Base-by-base conservation (phyloP, 2,329 filamentous ascomycete species). In the Aspergillus proliferans region DNA sequence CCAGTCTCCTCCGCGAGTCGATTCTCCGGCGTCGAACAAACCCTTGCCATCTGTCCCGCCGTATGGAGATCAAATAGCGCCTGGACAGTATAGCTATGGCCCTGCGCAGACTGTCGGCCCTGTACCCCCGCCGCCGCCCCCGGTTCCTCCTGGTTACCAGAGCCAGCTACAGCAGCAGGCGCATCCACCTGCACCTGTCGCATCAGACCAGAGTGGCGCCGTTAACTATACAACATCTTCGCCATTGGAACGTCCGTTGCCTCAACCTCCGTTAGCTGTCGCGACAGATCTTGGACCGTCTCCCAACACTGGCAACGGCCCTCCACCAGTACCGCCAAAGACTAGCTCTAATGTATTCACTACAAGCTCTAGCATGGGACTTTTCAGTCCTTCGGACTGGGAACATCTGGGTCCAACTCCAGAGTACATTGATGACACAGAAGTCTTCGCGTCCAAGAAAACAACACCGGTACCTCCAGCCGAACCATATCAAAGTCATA, bases 331-430 rank as follows among this genome's bases (percentile, higher is more conserved):
- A 15, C 56, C 61, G 21, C 60, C 59, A 15, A 57, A 58, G 36
- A 56, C 56, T 10, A 57, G 55, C 34, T 47, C 58, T n/a, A 54
- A 52, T 45, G 30, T 52, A 14, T 48, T 57, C 15, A 47, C 55
- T 12, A 50, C 59, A n/a, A 52, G 58, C 43, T 71, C 72, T 39
- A 69, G 68, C 10, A 54, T 76, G 30, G 71, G 72, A 1, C 56
- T 57, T 40, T 71, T 71, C 3, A 65, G 67, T 1, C 74, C 73
- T 4, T 76, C 74, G 3, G 74, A 75, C 50, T 76, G 73, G 74
- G 73, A 76, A 51, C 68, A 74, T 55, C 65, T 73, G 48, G 59
- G 60, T 4, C 58, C 62, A n/a, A 57, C 58, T 6, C 60, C 62
- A 6, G 68, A 63, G 22, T 62, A 69, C 19, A 55, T 72, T 39